phyloP scores from a whole-genome alignment of 805 yeast genomes.

The Suhomyces sp. region DNA sequence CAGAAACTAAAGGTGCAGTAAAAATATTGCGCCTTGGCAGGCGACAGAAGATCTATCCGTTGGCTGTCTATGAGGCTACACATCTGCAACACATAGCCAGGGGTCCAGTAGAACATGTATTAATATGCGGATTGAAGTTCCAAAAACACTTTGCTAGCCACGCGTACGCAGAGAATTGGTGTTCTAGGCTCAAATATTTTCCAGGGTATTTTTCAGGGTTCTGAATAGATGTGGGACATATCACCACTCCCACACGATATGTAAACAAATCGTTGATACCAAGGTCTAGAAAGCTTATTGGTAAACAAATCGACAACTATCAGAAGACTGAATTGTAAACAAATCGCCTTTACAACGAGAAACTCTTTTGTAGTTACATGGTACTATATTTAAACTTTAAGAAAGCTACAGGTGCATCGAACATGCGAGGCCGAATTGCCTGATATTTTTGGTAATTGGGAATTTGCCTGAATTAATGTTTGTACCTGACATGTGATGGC shows the following conservation, averaged over 20 bases:
- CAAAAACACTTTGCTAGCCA: not conserved
- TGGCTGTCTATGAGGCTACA: not conserved
- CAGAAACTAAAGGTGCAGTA: not conserved
- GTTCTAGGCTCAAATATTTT: not conserved
- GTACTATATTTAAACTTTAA: no score
- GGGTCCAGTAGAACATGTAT: not conserved
- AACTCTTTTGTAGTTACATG: not conserved
- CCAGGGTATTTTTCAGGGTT: not conserved
- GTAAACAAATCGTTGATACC: not conserved
- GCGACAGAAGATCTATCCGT: not conserved
- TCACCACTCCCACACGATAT: not conserved
- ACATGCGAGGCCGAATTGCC: not conserved
- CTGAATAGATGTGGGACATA: not conserved
- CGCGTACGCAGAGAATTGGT: not conserved
- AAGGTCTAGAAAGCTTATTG: not conserved
- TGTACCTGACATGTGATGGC: not conserved
- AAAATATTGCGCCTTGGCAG: not conserved
- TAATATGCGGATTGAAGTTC: not conserved
- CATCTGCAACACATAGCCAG: not conserved
- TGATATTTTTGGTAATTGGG: not conserved
- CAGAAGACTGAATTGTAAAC: no score
- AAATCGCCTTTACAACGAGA: no score
- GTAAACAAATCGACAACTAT: not conserved
- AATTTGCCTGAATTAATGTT: not conserved
- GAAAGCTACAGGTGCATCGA: not conserved